These are phyloP conservation scores for Limonomyces culmigenus DNA, from an alignment of 1,284 basidiomycete genomes.

Conservation along the genomic window DNA sequence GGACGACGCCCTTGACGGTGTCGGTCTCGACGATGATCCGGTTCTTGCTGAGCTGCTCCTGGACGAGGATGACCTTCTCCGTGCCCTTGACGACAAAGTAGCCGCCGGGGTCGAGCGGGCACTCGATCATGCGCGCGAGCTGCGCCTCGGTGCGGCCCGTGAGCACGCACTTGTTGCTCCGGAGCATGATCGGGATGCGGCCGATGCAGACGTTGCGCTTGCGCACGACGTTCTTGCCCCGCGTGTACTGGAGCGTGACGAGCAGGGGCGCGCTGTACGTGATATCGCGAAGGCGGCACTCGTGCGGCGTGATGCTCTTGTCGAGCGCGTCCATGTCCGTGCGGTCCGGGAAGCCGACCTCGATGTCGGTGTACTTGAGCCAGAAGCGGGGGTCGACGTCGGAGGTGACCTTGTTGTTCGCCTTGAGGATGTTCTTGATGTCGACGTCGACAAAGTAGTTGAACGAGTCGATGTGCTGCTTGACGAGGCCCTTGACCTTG, in stretches of 20 bases:
- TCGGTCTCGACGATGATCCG: conserved; percentile 97
- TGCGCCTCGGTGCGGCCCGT: conserved; percentile 65
- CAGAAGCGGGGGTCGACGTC: conserved; percentile 97
- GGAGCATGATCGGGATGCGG: conserved; percentile 90
- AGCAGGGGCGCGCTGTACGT: conserved; percentile 92
- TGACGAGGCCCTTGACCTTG: conserved; percentile 95
- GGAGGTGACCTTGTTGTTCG: conserved; percentile 86
- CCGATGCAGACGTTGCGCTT: conserved; percentile 81
- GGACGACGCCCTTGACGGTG: conserved; percentile 79
- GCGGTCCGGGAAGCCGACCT: conserved; percentile 81
- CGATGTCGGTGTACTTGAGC: conserved; percentile 94
- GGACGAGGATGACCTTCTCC: conserved; percentile 98
- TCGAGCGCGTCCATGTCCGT: conserved; percentile 73
- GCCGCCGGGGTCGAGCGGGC: conserved; percentile 94
- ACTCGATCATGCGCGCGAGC: conserved; percentile 88
- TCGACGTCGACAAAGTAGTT: conserved; percentile 98
- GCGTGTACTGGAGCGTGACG: conserved; percentile 92
- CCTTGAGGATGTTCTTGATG: conserved; percentile 91
- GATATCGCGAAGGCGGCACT: conserved; percentile 92
- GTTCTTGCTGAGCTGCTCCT: conserved; percentile 99
- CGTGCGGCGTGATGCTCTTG: conserved; percentile 86
- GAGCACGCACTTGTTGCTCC: conserved; percentile 88
- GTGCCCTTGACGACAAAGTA: conserved; percentile 99
- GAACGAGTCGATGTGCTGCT: conserved; percentile 99
- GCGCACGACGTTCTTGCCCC: conserved; percentile 81